A percentile compares a stretch with the other conserved stretches of the same genome.
phyloP scores from a whole-genome alignment of 257 asterid species.

The Gentiana straminea region DNA sequence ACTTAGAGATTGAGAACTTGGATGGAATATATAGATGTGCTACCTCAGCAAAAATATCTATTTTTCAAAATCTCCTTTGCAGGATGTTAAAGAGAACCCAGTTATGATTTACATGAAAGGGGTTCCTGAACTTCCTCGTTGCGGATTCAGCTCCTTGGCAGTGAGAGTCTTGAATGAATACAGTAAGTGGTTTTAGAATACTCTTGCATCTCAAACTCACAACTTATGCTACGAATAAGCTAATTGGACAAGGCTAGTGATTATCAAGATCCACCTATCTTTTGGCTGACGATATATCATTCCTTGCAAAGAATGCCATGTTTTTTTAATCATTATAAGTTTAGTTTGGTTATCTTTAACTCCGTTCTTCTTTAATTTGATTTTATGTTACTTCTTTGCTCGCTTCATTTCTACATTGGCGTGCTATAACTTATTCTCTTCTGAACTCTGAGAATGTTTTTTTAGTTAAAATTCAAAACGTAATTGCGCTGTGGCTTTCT shows the following conservation, averaged over 20 bases:
- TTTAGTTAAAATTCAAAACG: neutral
- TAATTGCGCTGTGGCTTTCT: constrained; percentile 8
- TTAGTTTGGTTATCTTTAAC: too few species aligned
- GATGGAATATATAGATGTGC: neutral
- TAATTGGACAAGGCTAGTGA: too few species aligned
- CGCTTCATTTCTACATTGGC: neutral
- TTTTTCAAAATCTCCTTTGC: constrained; percentile 12
- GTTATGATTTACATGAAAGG: constrained; percentile 99
- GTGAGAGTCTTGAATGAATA: constrained; percentile 77
- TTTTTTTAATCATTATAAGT: too few species aligned
- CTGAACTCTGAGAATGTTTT: neutral
- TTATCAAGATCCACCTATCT: too few species aligned
- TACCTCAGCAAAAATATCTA: neutral
- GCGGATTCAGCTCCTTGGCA: constrained; percentile 94
- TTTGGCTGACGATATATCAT: too few species aligned
- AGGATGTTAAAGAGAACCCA: constrained; percentile 91
- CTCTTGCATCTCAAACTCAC: too few species aligned
- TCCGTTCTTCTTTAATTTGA: too few species aligned
- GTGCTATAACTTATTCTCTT: neutral
- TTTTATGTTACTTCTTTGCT: too few species aligned
- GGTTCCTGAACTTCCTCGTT: constrained; percentile 74
- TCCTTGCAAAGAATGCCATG: too few species aligned
- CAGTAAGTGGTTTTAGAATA: constrained; percentile 29
- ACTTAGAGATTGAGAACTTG: neutral
- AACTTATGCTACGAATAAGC: too few species aligned